Evolutionary conservation across 345 rosid species (phyloP), one percentile per base, ranked within the genome.

Genomic region (Gossypium herbaceum): DNA sequence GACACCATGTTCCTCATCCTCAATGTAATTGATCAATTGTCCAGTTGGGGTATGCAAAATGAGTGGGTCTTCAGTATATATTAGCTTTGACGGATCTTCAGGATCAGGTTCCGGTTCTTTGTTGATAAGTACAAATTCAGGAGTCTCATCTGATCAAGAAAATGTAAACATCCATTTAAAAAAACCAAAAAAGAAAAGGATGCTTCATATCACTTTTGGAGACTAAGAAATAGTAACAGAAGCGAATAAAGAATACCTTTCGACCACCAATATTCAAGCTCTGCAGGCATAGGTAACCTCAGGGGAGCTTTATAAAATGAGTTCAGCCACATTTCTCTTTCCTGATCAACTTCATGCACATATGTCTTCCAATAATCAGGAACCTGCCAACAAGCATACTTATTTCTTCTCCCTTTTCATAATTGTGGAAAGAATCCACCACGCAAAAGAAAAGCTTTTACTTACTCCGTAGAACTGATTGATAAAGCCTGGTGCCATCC

Each of bases 401-500:
- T 68, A 62, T 66, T 63, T 24, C 71, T 41, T 71, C 51, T 66
- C 70, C 59, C 63, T 29, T 66, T 58, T 17, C 51, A 71, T 71
- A 55, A 72, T 27, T 45, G 54, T 50, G 66, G n/a, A 62, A 63
- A 78, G 62, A 51, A 62, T 68, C 52, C 58, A 19, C 57, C 19
- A 29, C 16, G 34, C 57, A 56, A 75, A 52, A 70, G 56, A 71
- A 39, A 41, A 76, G 73, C 44, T 47, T 65, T 47, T 58, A 83
- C 86, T 58, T 82, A 88, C 97, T 66, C 90, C 97, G 12, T 92
- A 88, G 82, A 94, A 94, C 77, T 94, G 97, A 79, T 94, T 90
- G 77, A 90, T 84, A 82, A 94, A 94, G 75, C 98, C 98, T 0
- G 98, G 98, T 4, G 96, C 98, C 98, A 92, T 94, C 98, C 98